Conservation (phyloP, 2,329 filamentous ascomycete species). For the Grosmannia clavigera region DNA sequence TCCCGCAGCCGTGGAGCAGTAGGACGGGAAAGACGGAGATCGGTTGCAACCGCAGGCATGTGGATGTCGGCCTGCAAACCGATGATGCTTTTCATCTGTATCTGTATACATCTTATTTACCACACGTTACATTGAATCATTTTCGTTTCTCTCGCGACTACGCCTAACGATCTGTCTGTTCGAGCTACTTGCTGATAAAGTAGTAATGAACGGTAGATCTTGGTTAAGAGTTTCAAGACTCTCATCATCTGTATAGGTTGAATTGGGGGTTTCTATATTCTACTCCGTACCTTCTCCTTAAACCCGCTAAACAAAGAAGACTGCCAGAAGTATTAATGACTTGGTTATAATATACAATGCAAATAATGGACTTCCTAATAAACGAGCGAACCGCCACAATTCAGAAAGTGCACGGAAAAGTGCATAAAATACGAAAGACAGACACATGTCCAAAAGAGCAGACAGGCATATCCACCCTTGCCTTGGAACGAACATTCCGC, state of each 20-base stretch:
- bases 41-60: too few species aligned
- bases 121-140: background rate
- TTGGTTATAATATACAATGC: background rate
- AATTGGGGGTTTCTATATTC: background rate
- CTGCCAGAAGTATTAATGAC: background rate
- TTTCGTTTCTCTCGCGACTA: background rate
- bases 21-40: too few species aligned
- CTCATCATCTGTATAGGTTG: background rate
- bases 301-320: background rate
- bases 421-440: background rate
- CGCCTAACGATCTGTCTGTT: too few species aligned
- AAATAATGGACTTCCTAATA: background rate
- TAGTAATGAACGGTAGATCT: background rate
- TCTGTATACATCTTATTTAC: background rate
- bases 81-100: background rate
- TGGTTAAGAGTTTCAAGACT: background rate
- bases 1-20: conserved; percentile 7
- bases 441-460: background rate
- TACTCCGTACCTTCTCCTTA: background rate
- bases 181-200: too few species aligned
- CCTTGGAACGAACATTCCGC: background rate
- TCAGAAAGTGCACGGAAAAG: background rate
- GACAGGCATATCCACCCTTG: background rate
- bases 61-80: background rate
- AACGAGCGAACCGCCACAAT: background rate